These are phyloP conservation scores for Blechomonas ayalai DNA, from an alignment of 208 protist genomes.

Conservation along the genomic window DNA sequence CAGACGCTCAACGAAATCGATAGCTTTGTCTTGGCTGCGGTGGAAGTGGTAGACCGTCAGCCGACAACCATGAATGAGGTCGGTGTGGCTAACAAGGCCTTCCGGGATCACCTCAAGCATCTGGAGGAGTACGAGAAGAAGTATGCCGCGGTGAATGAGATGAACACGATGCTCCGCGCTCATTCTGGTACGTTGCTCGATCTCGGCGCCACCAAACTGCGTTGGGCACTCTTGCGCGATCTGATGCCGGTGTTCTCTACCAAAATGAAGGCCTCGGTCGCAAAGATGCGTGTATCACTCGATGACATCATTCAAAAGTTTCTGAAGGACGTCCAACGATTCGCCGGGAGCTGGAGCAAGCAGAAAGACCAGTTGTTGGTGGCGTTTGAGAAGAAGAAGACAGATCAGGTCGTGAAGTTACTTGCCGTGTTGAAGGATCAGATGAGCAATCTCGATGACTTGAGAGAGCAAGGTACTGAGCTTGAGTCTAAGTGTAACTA, in stretches of 20 bases:
- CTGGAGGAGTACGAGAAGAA: slow-evolving; percentile 60
- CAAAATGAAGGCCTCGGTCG: slow-evolving; percentile 84
- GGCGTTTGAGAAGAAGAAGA: slow-evolving; percentile 57
- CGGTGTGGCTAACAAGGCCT: slow-evolving; percentile 73
- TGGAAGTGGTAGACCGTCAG: slow-evolving; percentile 83
- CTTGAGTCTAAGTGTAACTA: slow-evolving; percentile 87
- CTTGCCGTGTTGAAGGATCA: slow-evolving; percentile 74
- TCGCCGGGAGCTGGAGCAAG: slow-evolving; percentile 82
- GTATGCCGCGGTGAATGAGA: slow-evolving; percentile 63
- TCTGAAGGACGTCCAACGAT: slow-evolving; percentile 85
- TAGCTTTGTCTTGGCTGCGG: slow-evolving; percentile 80
- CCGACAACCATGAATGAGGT: slow-evolving; percentile 93
- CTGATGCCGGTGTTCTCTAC: slow-evolving; percentile 87
- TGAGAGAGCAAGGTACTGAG: slow-evolving; percentile 51
- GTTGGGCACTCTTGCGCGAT: slow-evolving; percentile 91
- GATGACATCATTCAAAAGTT: slow-evolving; percentile 84
- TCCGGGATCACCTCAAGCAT: slow-evolving; percentile 49
- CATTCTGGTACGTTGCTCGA: slow-evolving; percentile 77
- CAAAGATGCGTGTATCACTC: slow-evolving; percentile 82
- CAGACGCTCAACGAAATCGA: slow-evolving; percentile 65
- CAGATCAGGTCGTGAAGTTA: slow-evolving; percentile 34
- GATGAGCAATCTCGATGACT: slow-evolving; percentile 70
- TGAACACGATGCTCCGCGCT: slow-evolving; percentile 81
- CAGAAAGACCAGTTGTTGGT: slow-evolving; percentile 72
- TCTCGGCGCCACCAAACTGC: slow-evolving; percentile 53